Base-by-base conservation (phyloP, 164 flowering plant genomes). In the Litsea cubeba region DNA sequence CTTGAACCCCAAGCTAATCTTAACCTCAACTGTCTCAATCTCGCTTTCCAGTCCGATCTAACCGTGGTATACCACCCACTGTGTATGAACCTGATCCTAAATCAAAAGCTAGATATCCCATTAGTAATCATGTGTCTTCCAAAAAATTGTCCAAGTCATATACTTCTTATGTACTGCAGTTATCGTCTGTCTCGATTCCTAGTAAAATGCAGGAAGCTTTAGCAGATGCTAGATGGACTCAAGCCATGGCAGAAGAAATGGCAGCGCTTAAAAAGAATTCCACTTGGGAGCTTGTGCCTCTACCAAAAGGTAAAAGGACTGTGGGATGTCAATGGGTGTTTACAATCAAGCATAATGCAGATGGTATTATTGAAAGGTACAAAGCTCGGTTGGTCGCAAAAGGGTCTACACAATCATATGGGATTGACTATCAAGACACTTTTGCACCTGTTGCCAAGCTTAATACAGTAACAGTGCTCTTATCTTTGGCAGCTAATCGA, bases 321-420 rank as follows among this genome's bases (percentile, higher is more conserved):
- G 67, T 25, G 28, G 67, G 67, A 22, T 64, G 30, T 14, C n/a
- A 4, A 64, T 64, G 67, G 67, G 67, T 64, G 67, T 64, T 64
- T 24, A 18, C 67, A 6, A 26, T 64, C 26, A 64, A 64, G 28
- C 28, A 64, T 24, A 23, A 24, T 22, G 12, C 67, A 23, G 10
- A 64, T 64, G 67, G 67, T 3, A 22, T 2, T 6, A 10, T 64
- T 24, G 67, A 23, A 6, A 64, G 67, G 23, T 64, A 64, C n/a
- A 64, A 64, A 64, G 51, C 51, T 50, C 51, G 0, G 2, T 50
- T 50, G 12, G 51, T 50, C 12, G 51, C 12, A 50, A 50, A 50
- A 50, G 51, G 51, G 12, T 50, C 1, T 50, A 50, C 51, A 50
- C 51, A 50, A 12, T 50, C 51, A 7, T 50, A 50, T 50, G 51